Evolutionary conservation across 176 grass and related monocot species (phyloP).

Genomic region (Phoenix dactylifera): DNA sequence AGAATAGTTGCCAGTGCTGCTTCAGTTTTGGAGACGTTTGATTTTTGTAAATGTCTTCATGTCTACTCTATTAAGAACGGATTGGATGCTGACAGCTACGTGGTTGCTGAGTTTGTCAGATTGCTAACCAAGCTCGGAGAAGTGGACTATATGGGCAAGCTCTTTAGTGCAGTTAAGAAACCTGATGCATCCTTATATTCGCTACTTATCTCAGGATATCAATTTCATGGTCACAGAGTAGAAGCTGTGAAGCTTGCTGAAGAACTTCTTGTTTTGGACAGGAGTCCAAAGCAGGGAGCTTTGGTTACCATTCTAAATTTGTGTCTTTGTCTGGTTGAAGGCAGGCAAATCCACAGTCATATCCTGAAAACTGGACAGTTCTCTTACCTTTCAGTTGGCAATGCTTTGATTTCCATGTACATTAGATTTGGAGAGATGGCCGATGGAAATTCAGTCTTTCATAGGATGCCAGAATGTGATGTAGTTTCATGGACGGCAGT

Average conservation of each 20-base stretch:
- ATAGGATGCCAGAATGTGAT: slow-evolving; percentile 35
- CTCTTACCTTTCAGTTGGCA: slow-evolving; percentile 48
- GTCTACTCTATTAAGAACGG: slow-evolving; percentile 72
- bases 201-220: slow-evolving; percentile 58
- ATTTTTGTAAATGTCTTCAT: slow-evolving; percentile 58
- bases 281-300: slow-evolving; percentile 65
- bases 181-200: slow-evolving; percentile 51
- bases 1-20: slow-evolving; percentile 44
- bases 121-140: slow-evolving; percentile 48
- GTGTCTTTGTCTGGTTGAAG: slow-evolving; percentile 51
- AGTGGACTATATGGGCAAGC: slow-evolving; percentile 50
- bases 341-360: slow-evolving; percentile 61
- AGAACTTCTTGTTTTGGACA: slow-evolving; percentile 44
- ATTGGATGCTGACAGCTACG: slow-evolving; percentile 52
- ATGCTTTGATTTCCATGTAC: slow-evolving; percentile 78
- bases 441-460: slow-evolving; percentile 38
- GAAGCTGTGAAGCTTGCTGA: slow-evolving; percentile 50
- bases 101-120: slow-evolving; percentile 69
- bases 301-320: slow-evolving; percentile 52
- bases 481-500: slow-evolving; percentile 72
- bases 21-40: slow-evolving; percentile 46
- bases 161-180: slow-evolving; percentile 52
- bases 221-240: slow-evolving; percentile 48
- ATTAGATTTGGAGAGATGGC: slow-evolving; percentile 45
- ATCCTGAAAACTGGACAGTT: slow-evolving; percentile 56